Evolutionary conservation across 164 flowering plant species (phyloP), one percentile per base, ranked within the genome.

Genomic region (Magnolia officinalis): DNA sequence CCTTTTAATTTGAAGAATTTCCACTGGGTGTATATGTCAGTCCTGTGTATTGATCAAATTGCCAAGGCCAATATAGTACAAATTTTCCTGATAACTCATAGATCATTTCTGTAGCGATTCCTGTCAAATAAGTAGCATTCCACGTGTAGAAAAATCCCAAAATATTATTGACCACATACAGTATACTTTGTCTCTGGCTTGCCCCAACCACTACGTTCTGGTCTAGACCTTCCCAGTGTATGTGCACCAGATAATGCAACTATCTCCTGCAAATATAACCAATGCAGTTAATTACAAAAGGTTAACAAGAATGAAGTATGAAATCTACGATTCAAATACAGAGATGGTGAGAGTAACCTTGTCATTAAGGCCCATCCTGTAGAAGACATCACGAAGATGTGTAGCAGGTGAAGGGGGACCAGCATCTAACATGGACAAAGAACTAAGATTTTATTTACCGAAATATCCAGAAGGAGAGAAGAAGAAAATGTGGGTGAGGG

Each of bases 161-260:
- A 70, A 55, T 45, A 9, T 49, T 20, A 21, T 49, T 11, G 61
- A 74, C 74, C 31, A 75, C 81, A 68, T 91, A 96, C 99, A 86
- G 99, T 96, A 73, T 96, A 94, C 81, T 92, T 94, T 8, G 99
- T 91, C 82, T 88, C 97, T 68, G 97, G 96, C 84, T 94, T 94
- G 77, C 99, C 99, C 98, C 97, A 94, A 71, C 99, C 99, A 85
- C 99, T 96, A 64, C 99, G 97, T 6, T 96, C 98, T 70, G 98
- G 98, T 82, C 98, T 90, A 58, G 99, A 85, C 84, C 99, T 89
- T 72, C 99, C 99, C 72, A 96, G 79, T 2, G 98, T 96, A 80
- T 96, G 99, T 29, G 99, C 99, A 80, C 99, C 99, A 81, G 99
- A 96, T 76, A 96, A 84, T 58, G 94, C 99, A 83, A 96, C 99